Conservation (phyloP, 2,329 filamentous ascomycete species). For the Neocucurbitaria cava region DNA sequence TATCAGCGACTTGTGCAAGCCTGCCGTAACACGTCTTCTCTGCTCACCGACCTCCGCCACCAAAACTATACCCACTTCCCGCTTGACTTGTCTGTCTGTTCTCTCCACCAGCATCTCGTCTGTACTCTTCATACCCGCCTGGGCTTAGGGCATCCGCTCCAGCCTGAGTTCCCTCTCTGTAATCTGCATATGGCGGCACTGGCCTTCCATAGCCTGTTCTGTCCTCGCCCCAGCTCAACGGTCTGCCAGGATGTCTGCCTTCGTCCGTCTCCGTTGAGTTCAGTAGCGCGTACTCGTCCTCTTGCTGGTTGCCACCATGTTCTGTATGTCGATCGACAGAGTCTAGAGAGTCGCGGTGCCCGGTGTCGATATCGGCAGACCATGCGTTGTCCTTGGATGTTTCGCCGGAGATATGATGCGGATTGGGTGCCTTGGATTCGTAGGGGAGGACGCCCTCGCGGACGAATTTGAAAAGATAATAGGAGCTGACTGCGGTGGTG, state of each 20-base stretch:
- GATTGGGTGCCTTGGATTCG: conserved; percentile 52
- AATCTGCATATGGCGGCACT: conserved; percentile 35
- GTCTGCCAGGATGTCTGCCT: conserved; percentile 49
- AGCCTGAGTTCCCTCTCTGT: conserved; percentile 46
- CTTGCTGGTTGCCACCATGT: conserved; percentile 54
- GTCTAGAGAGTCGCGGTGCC: conserved; percentile 51
- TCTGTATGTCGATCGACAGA: conserved; percentile 49
- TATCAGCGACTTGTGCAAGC: not conserved
- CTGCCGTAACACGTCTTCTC: not conserved
- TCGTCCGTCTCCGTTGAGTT: conserved; percentile 51
- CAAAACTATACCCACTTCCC: conserved; percentile 33
- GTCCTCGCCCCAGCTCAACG: conserved; percentile 49
- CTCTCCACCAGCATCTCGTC: conserved; percentile 25
- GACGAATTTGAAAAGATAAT: conserved; percentile 63
- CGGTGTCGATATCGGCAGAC: conserved; percentile 52
- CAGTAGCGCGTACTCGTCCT: conserved; percentile 60
- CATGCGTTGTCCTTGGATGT: conserved; percentile 51
- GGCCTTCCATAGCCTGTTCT: conserved; percentile 25
- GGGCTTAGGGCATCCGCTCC: conserved; percentile 42
- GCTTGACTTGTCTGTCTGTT: conserved; percentile 3
- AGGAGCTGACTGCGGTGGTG: conserved; percentile 61
- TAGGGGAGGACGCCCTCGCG: conserved; percentile 63
- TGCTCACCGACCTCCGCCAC: conserved; percentile 1
- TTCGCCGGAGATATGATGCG: conserved; percentile 49
- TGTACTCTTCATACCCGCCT: conserved; percentile 47